Evolutionary conservation across 2,329 filamentous ascomycete species (phyloP), one percentile per base, ranked within the genome.

Genomic region (Pezicula radicicola): DNA sequence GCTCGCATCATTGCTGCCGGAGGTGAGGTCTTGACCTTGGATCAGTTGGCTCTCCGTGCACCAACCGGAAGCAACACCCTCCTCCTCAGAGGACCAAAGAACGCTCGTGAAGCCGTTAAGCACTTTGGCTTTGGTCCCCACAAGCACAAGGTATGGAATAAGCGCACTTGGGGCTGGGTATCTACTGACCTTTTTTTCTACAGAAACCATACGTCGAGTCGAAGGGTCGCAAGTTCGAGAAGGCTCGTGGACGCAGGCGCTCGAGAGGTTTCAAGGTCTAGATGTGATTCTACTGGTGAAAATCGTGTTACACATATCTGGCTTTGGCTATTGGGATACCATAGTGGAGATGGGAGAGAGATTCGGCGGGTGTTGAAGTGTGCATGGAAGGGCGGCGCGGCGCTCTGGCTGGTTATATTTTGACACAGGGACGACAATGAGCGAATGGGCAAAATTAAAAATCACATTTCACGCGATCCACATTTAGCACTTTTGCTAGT

Each of bases 211-310:
- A 96, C 68, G 84, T 99, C 71, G 84, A 91, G 78, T 96, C 91
- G 83, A 99, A 99, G 89, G 95, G 95, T 72, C 89, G 94, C 80
- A 99, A 99, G 85, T 99, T 99, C 83, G 95, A 99, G 88, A 85
- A 86, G 71, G 94, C 92, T 71, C 92, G 94, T 94, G 95, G 94
- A 78, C 92, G 94, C 80, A 95, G 94, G 88, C 84, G 91, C 75
- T 97, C 92, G 70, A 86, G 89, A 72, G 94, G 95, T 85, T 99
- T 99, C 92, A 99, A 99, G 91, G 94, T 99, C 75, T 99, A 96
- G 90, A 74, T 57, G 33, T 46, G 27, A 49, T 55, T 35, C 49
- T 48, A 52, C 33, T 51, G 47, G 46, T 51, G 50, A 51, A 55
- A 19, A 45, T 49, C 49, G 55, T 60, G 52, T 52, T 51, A 41